Evolutionary conservation across 257 asterid species (phyloP).

Genomic region (Salvia rosmarinus): DNA sequence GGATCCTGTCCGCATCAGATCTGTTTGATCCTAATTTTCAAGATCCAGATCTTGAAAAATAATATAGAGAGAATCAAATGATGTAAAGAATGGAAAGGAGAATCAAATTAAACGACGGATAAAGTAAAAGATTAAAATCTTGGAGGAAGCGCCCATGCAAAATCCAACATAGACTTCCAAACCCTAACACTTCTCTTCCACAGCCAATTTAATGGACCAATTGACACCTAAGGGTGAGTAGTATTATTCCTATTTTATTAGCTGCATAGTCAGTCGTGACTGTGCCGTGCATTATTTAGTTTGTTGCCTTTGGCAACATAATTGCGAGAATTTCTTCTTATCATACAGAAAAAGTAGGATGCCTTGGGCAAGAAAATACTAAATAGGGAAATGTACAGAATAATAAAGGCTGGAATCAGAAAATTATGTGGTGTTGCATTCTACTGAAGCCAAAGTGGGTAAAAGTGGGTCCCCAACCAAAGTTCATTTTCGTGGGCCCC

Average conservation of each 20-base stretch:
- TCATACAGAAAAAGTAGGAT: no score
- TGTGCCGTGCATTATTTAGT: not conserved
- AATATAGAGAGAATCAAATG: not conserved
- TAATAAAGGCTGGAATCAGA: constrained; percentile 7
- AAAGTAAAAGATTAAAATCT: constrained; percentile 36
- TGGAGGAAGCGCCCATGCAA: constrained; percentile 41
- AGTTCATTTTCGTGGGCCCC: constrained; percentile 48
- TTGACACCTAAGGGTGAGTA: not conserved
- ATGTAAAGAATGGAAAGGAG: constrained; percentile 30
- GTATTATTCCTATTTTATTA: constrained; percentile 10
- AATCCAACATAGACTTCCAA: constrained; percentile 14
- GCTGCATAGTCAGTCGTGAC: not conserved
- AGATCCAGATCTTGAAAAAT: no score
- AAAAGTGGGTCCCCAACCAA: constrained; percentile 36
- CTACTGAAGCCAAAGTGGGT: constrained; percentile 35
- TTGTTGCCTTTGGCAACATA: not conserved
- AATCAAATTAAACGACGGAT: constrained; percentile 42
- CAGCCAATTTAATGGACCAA: no score
- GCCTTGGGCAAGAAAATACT: not conserved
- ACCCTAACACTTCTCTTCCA: constrained; percentile 33
- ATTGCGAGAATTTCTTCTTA: not conserved
- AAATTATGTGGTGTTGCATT: constrained; percentile 42
- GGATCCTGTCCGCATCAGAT: no score
- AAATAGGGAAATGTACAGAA: not conserved
- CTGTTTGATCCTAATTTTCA: no score